Evolutionary conservation across 2,329 filamentous ascomycete species (phyloP), one percentile per base, ranked within the genome.

Genomic region (Cladophialophora bantiana): DNA sequence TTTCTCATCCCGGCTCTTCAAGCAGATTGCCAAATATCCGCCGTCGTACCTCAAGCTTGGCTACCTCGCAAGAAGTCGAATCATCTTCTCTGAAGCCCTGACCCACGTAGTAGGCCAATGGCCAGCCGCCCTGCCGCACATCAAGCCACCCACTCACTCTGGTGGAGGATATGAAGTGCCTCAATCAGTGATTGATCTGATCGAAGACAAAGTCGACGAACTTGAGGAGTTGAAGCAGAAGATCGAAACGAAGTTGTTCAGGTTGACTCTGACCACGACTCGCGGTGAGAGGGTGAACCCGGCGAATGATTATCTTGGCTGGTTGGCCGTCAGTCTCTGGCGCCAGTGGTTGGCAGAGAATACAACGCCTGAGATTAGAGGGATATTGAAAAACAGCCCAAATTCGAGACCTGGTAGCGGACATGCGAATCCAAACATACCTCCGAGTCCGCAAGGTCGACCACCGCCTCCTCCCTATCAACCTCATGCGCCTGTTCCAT

Each of bases 101-200:
- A 92, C 97, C 60, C 94, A 98, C 74, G 93, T 97, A 0, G 94
- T 97, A 0, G 94, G 94, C 2, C 92, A 96, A 77, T 98, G 94
- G 94, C 94, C 94, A 0, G 83, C 87, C 0, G 93, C 90, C 15
- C 87, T 93, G 73, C 87, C 90, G 32, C 92, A 92, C 73, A 86
- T 97, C 40, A 88, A 92, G 48, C 79, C 81, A 65, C 85, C 75
- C 35, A 75, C 78, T 40, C 80, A 79, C 58, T 75, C 79, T 3
- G 66, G 68, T 3, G 65, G 61, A 38, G 67, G 72, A 10, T 72
- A 73, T 31, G 72, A 90, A 35, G 84, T 96, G 48, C 91, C 94
- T 0, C 87, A 90, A 32, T 78, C 86, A 0, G 92, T 97, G 0
- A 83, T 97, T 9, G 93, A 97, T 72, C 81, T 97, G 40, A 96